Conservation (phyloP, 805 yeast genomes). For the Yarrowia keelungensis region DNA sequence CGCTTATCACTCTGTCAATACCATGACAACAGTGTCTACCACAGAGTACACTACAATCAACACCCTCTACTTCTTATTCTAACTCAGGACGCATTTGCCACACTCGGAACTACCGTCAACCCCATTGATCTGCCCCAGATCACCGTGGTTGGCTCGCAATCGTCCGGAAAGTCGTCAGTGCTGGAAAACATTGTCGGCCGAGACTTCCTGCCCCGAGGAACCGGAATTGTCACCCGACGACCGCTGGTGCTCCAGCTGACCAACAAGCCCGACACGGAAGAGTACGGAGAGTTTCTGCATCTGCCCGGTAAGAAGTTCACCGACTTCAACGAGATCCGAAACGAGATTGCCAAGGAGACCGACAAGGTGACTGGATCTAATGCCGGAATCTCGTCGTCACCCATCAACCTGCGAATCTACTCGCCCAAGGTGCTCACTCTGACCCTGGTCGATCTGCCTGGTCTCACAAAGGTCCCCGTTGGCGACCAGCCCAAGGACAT, state of each 20-base stretch:
- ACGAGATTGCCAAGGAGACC: conserved; percentile 89
- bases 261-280: conserved; percentile 56
- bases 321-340: conserved; percentile 87
- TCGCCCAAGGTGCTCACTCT: conserved; percentile 94
- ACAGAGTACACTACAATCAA: not conserved
- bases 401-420: conserved; percentile 90
- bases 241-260: conserved; percentile 82
- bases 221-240: conserved; percentile 91
- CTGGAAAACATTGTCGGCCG: conserved; percentile 90
- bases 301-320: conserved; percentile 85
- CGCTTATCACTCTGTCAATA: no score
- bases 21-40: not conserved
- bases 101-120: conserved; percentile 85
- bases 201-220: conserved; percentile 87
- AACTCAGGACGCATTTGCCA: conserved; percentile 80
- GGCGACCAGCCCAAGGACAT: conserved; percentile 99
- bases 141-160: conserved; percentile 90
- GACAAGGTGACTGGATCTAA: conserved; percentile 75
- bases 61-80: conserved; percentile 44
- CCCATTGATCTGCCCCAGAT: conserved; percentile 88
- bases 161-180: conserved; percentile 88
- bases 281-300: conserved; percentile 98
- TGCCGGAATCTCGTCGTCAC: conserved; percentile 88
- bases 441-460: conserved; percentile 96
- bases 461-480: conserved; percentile 96